Evolutionary conservation across 2,329 filamentous ascomycete species (phyloP).

Genomic region (Xylariales sp.): DNA sequence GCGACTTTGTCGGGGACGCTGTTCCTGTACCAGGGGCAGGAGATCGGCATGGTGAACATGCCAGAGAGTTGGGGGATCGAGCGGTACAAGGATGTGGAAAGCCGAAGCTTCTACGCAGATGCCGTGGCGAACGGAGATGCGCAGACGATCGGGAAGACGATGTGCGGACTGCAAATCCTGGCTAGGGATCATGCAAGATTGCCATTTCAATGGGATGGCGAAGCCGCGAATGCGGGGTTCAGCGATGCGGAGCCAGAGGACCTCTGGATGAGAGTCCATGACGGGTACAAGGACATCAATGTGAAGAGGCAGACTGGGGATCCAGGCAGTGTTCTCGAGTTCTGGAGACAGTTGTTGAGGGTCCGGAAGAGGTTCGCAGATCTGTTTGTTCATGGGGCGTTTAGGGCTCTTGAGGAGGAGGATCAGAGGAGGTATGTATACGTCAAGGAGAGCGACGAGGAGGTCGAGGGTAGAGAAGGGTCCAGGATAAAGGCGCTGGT

Average conservation of each 20-base stretch:
- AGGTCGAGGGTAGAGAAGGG: conserved; percentile 11
- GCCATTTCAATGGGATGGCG: conserved; percentile 61
- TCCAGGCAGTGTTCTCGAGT: conserved; percentile 48
- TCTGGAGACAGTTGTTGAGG: conserved; percentile 51
- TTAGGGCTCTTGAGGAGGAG: conserved; percentile 45
- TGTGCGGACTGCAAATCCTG: conserved; percentile 49
- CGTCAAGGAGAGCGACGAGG: conserved; percentile 31
- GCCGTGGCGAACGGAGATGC: conserved; percentile 31
- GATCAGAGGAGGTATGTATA: conserved; percentile 55
- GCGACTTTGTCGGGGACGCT: conserved; percentile 47
- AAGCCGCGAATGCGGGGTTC: conserved; percentile 56
- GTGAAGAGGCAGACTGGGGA: conserved; percentile 43
- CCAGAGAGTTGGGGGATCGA: conserved; percentile 45
- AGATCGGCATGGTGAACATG: conserved; percentile 57
- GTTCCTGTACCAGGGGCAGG: conserved; percentile 57
- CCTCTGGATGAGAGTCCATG: conserved; percentile 67
- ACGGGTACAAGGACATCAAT: conserved; percentile 53
- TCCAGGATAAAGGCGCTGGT: conserved; percentile 31
- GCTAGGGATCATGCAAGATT: conserved; percentile 60
- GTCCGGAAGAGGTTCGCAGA: conserved; percentile 52
- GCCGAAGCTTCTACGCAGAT: conserved; percentile 45
- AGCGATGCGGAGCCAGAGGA: conserved; percentile 31
- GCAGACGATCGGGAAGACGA: conserved; percentile 38
- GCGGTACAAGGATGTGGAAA: conserved; percentile 52
- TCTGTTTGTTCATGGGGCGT: conserved; percentile 58